A percentile compares a stretch with the other conserved stretches of the same genome.
Evolutionary conservation across 2,329 filamentous ascomycete genomes (phyloP).

Genomic region (Aspergillus thermomutatus): DNA sequence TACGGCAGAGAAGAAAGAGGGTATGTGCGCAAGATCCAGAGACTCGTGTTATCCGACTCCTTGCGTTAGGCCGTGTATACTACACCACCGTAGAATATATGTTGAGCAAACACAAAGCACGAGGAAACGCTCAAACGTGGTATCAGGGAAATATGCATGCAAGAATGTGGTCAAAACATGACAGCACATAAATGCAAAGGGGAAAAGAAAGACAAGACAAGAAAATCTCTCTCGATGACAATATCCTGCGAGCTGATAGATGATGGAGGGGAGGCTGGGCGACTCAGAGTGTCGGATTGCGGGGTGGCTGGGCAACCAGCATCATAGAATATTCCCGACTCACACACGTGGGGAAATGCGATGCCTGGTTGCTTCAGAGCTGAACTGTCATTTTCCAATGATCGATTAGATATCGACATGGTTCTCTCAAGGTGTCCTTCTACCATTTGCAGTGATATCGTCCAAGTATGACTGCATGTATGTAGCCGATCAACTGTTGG

Average conservation of each 20-base stretch:
- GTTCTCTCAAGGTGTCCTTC: neutral
- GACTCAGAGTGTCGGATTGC: slow-evolving; percentile 18
- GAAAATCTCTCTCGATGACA: neutral
- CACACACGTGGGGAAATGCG: neutral
- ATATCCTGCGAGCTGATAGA: slow-evolving; percentile 7
- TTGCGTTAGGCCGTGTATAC: neutral
- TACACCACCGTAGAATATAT: neutral
- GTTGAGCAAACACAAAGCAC: neutral
- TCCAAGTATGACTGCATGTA: neutral
- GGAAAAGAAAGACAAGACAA: slow-evolving; percentile 10
- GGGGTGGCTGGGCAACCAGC: slow-evolving; percentile 30
- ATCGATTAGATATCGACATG: neutral
- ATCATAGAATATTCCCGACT: neutral
- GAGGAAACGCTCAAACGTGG: neutral
- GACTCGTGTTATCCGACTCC: neutral
- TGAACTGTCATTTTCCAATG: neutral
- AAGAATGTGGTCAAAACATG: slow-evolving; percentile 1
- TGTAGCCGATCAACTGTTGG: neutral
- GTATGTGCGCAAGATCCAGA: neutral
- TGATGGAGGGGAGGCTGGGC: slow-evolving; percentile 30
- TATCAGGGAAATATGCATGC: neutral
- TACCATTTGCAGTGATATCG: neutral
- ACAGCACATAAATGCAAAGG: slow-evolving; percentile 6
- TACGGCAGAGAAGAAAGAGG: neutral
- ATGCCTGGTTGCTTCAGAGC: neutral